phyloP scores from a whole-genome alignment of 345 rosid species.

The Eucalyptus cloeziana region DNA sequence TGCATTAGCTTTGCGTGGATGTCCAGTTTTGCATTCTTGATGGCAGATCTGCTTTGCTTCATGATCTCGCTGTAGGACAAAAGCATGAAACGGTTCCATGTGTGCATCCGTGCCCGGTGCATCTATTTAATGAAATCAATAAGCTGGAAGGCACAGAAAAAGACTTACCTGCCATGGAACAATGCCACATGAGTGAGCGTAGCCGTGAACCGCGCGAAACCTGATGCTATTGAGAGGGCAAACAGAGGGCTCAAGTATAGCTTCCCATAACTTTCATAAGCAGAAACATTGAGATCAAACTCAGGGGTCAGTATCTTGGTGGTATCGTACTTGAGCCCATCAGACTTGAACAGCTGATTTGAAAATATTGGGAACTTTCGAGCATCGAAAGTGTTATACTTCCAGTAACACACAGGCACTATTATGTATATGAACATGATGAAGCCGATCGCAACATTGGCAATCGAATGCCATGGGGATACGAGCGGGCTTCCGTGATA shows the following conservation, averaged over 20 bases:
- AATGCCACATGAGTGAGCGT: constrained; percentile 89
- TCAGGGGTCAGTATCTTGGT: constrained; percentile 65
- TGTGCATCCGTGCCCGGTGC: background rate
- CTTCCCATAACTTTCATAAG: constrained; percentile 69
- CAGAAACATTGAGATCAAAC: constrained; percentile 53
- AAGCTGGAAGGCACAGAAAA: background rate
- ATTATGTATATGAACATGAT: constrained; percentile 77
- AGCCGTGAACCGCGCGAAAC: constrained; percentile 84
- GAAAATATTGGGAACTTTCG: constrained; percentile 84
- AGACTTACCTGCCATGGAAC: constrained; percentile 68
- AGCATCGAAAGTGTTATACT: constrained; percentile 69
- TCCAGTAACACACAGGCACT: constrained; percentile 92
- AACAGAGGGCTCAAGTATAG: constrained; percentile 92
- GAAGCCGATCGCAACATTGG: constrained; percentile 80
- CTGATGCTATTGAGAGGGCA: constrained; percentile 83
- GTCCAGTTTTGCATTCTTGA: constrained; percentile 60
- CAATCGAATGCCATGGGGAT: constrained; percentile 73
- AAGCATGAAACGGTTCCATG: background rate
- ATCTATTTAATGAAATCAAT: background rate
- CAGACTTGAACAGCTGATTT: constrained; percentile 56
- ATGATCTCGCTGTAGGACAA: constrained; percentile 43
- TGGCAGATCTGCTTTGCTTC: constrained; percentile 66
- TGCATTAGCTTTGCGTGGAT: constrained; percentile 75
- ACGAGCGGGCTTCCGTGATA: constrained; percentile 89
- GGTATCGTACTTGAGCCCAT: constrained; percentile 72